Conservation (phyloP, 495 filamentous ascomycete genomes). For the Symbiotaphrina buchneri region DNA sequence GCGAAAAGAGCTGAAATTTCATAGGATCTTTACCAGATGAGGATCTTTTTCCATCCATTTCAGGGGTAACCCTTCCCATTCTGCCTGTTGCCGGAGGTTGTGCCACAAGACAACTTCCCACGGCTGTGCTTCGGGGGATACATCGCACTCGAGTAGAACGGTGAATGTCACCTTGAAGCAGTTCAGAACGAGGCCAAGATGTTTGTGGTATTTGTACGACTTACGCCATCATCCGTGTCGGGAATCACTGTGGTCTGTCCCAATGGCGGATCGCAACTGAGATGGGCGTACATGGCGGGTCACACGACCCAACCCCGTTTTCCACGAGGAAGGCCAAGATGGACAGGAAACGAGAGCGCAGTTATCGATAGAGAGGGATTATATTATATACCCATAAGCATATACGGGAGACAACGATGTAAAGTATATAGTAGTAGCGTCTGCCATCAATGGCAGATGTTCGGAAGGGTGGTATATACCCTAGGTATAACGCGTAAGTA, state of each 20-base stretch:
- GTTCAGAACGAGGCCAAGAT: neutral
- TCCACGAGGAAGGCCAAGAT: too few species aligned
- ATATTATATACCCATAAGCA: too few species aligned
- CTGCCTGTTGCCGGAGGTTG: constrained; percentile 20
- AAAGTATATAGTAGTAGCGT: too few species aligned
- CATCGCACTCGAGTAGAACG: constrained; percentile 48
- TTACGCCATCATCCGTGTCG: too few species aligned
- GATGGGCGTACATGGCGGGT: constrained; percentile 1
- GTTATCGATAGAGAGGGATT: too few species aligned
- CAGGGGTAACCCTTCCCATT: constrained; percentile 26
- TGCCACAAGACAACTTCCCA: constrained; percentile 70
- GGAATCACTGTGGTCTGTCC: neutral
- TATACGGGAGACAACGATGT: too few species aligned
- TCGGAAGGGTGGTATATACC: too few species aligned
- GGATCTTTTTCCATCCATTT: constrained; percentile 11
- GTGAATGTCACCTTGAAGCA: constrained; percentile 28
- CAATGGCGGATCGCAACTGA: constrained; percentile 2
- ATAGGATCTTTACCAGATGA: neutral
- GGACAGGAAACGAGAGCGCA: too few species aligned
- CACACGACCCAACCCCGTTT: too few species aligned
- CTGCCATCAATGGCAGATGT: too few species aligned
- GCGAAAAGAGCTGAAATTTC: too few species aligned
- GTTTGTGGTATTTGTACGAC: neutral
- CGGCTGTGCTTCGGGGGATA: constrained; percentile 23
- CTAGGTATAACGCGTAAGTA: too few species aligned